phyloP scores from a whole-genome alignment of 2,329 filamentous ascomycete genomes.

The Conoideocrella luteorostrata region DNA sequence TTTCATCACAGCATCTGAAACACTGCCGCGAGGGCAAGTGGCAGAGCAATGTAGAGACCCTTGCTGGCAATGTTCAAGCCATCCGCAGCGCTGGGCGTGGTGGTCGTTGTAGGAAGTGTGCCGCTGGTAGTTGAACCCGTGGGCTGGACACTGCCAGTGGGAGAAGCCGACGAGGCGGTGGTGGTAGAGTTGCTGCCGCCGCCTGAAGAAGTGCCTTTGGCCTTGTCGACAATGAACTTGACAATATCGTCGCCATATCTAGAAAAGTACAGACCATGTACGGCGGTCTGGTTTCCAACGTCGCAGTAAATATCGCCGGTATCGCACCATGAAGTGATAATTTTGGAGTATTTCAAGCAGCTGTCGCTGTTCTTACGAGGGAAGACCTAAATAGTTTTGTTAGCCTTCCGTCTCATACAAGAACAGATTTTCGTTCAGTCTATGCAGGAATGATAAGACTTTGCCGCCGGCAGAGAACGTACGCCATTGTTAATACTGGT shows the following conservation, averaged over 20 bases:
- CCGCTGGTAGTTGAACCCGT: background rate
- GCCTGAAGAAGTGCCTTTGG: slow-evolving; percentile 5
- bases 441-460: background rate
- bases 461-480: too few species aligned
- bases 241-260: slow-evolving; percentile 28
- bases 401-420: too few species aligned
- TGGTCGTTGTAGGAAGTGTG: background rate
- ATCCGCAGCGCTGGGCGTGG: background rate
- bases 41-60: slow-evolving; percentile 5
- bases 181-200: slow-evolving; percentile 4
- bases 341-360: slow-evolving; percentile 29
- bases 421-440: too few species aligned
- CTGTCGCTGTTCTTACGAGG: slow-evolving; percentile 25
- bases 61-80: slow-evolving; percentile 1
- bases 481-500: slow-evolving; percentile 32
- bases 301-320: slow-evolving; percentile 35
- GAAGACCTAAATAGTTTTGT: slow-evolving; percentile 25
- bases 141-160: background rate
- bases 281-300: slow-evolving; percentile 19
- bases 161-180: background rate
- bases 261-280: slow-evolving; percentile 30
- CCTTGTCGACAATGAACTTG: slow-evolving; percentile 29
- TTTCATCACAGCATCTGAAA: background rate
- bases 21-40: slow-evolving; percentile 3
- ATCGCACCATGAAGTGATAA: slow-evolving; percentile 35